These are phyloP conservation scores for Geosmithia morbida DNA, from an alignment of 2,329 filamentous ascomycete genomes.

Conservation along the genomic window DNA sequence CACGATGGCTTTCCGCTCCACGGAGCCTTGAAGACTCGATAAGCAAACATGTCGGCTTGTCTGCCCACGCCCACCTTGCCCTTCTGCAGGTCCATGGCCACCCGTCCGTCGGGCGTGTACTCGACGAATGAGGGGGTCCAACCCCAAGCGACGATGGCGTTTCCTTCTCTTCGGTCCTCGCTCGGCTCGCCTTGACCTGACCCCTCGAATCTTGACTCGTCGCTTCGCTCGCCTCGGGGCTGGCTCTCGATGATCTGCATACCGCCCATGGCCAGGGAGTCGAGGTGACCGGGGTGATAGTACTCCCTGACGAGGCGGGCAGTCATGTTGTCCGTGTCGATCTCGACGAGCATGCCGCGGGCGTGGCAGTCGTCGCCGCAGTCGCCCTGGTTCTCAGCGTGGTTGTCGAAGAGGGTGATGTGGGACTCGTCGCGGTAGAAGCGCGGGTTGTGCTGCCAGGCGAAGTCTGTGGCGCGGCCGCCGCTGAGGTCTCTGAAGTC, in stretches of 20 bases:
- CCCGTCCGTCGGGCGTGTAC: constrained; percentile 9
- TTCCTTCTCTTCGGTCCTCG: constrained; percentile 3
- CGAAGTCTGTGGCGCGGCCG: constrained; percentile 18
- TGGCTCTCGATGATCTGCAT: constrained; percentile 4
- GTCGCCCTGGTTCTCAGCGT: constrained; percentile 13
- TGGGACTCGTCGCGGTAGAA: constrained; percentile 11
- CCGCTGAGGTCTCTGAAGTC: constrained; percentile 18
- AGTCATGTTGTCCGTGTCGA: constrained; percentile 14
- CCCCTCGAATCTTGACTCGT: too few species aligned
- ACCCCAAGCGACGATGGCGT: constrained; percentile 13
- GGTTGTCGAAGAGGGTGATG: constrained; percentile 24
- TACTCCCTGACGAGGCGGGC: constrained; percentile 13
- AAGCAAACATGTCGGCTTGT: constrained; percentile 12
- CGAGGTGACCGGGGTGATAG: constrained; percentile 10
- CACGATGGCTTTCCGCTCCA: constrained; percentile 14
- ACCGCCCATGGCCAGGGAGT: constrained; percentile 13
- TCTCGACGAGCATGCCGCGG: constrained; percentile 14
- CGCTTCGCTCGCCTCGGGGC: constrained; percentile 8
- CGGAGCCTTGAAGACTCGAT: constrained; percentile 12
- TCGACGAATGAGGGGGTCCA: constrained; percentile 13
- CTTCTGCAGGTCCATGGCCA: constrained; percentile 12
- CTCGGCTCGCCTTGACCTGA: too few species aligned
- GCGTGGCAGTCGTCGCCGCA: constrained; percentile 13
- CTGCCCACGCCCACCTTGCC: constrained; percentile 8
- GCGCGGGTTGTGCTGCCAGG: constrained; percentile 23